Evolutionary conservation across 1,139 yeast genomes (phyloP).

Genomic region (Lodderomyces orthopsilosis): DNA sequence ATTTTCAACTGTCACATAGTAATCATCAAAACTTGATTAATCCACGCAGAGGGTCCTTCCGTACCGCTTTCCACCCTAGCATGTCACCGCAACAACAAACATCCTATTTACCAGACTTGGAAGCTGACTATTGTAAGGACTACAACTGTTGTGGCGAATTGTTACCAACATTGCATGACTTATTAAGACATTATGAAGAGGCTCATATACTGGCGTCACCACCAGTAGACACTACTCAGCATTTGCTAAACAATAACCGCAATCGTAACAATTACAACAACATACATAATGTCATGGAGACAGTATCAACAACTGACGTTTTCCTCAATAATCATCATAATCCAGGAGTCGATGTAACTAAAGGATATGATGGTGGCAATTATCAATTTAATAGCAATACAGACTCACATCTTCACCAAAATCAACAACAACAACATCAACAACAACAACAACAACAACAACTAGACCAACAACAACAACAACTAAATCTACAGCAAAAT

Average conservation of each 20-base stretch:
- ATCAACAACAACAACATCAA: conserved; percentile 14
- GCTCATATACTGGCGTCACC: conserved; percentile 85
- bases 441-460: conserved; percentile 14
- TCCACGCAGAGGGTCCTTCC: conserved; percentile 44
- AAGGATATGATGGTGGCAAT: conserved; percentile 16
- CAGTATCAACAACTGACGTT: conserved; percentile 87
- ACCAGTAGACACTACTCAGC: conserved; percentile 41
- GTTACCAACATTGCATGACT: conserved; percentile 89
- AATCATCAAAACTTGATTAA: conserved; percentile 32
- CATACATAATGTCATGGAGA: conserved; percentile 57
- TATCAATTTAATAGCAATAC: conserved; percentile 16
- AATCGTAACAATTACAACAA: conserved; percentile 39
- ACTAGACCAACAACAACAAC: conserved; percentile 14
- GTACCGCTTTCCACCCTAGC: conserved; percentile 16
- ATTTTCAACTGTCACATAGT: conserved; percentile 13
- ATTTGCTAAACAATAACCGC: conserved; percentile 32
- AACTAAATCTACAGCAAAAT: conserved; percentile 10
- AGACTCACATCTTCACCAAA: conserved; percentile 17
- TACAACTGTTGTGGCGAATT: conserved; percentile 94
- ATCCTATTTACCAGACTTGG: conserved; percentile 84
- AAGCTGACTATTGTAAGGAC: conserved; percentile 94
- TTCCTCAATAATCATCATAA: conserved; percentile 48
- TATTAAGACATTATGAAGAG: conserved; percentile 92
- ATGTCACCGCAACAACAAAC: conserved; percentile 69
- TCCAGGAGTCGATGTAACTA: conserved; percentile 11